phyloP scores from a whole-genome alignment of 1,139 yeast species.

The Keqinozyma sinolaborantium region DNA sequence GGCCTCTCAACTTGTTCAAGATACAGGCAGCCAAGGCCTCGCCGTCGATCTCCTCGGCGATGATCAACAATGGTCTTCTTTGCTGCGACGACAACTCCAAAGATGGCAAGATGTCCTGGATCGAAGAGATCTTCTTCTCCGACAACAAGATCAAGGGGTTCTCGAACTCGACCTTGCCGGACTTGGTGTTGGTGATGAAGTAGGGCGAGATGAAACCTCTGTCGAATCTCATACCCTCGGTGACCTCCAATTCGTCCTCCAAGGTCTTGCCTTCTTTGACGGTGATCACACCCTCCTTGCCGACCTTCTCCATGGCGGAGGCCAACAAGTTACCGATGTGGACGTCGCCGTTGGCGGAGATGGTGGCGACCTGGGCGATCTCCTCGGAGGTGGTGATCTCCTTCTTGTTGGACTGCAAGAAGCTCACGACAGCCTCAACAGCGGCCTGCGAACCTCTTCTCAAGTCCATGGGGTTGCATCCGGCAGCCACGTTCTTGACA shows the following conservation, averaged over 20 bases:
- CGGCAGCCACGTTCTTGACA: conserved; percentile 98
- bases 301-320: conserved; percentile 98
- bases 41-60: conserved; percentile 98
- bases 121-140: conserved; percentile 92
- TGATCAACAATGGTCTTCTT: conserved; percentile 91
- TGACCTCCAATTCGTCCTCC: conserved; percentile 95
- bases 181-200: conserved; percentile 94
- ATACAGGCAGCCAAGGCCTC: conserved; percentile 99
- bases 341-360: conserved; percentile 94
- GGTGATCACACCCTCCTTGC: conserved; percentile 98
- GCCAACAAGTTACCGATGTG: conserved; percentile 95
- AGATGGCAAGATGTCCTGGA: conserved; percentile 92
- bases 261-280: conserved; percentile 95
- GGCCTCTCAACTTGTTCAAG: conserved; percentile 97
- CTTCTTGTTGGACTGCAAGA: conserved; percentile 85
- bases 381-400: conserved; percentile 97
- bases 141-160: conserved; percentile 86
- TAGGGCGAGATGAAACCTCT: conserved; percentile 98
- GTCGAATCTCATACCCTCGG: conserved; percentile 99
- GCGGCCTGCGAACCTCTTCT: conserved; percentile 99
- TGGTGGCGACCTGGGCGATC: conserved; percentile 98
- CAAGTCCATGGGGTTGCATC: conserved; percentile 99
- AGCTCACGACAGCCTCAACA: conserved; percentile 92
- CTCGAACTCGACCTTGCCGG: conserved; percentile 96
- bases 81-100: conserved; percentile 91